phyloP scores from a whole-genome alignment of 106 monocot species.

The Dendrobium catenatum region DNA sequence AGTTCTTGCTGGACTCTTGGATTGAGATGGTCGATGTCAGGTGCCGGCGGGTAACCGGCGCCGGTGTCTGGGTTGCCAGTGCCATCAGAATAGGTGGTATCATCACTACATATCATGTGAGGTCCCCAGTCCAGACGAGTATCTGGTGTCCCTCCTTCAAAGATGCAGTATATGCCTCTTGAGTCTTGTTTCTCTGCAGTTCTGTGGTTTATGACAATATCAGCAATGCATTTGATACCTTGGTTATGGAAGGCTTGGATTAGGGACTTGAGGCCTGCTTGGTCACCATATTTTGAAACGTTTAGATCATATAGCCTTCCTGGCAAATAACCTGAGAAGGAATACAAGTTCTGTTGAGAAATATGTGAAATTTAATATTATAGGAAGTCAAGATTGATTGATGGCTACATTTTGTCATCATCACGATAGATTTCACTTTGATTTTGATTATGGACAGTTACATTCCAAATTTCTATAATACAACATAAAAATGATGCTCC shows the following conservation, averaged over 20 bases:
- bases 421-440: too few species aligned
- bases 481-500: too few species aligned
- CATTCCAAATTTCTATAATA: too few species aligned
- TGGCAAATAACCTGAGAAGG: constrained; percentile 55
- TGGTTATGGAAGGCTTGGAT: constrained; percentile 43
- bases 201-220: constrained; percentile 76
- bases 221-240: constrained; percentile 48
- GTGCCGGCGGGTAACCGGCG: constrained; percentile 32
- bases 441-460: too few species aligned
- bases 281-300: constrained; percentile 45
- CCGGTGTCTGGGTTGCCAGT: constrained; percentile 71
- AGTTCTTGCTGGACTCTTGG: constrained; percentile 49
- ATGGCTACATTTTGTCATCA: too few species aligned
- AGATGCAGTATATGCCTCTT: constrained; percentile 60
- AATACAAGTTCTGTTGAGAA: too few species aligned
- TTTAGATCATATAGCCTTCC: constrained; percentile 49
- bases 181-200: constrained; percentile 37
- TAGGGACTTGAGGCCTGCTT: constrained; percentile 37
- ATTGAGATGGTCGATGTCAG: constrained; percentile 66
- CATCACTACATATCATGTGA: constrained; percentile 55
- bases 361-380: too few species aligned
- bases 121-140: constrained; percentile 65
- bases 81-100: constrained; percentile 52
- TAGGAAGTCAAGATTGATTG: too few species aligned
- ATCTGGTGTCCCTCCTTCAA: constrained; percentile 75